These are phyloP conservation scores for Paxillus involutus DNA, from an alignment of 768 basidiomycete genomes.

Conservation along the genomic window DNA sequence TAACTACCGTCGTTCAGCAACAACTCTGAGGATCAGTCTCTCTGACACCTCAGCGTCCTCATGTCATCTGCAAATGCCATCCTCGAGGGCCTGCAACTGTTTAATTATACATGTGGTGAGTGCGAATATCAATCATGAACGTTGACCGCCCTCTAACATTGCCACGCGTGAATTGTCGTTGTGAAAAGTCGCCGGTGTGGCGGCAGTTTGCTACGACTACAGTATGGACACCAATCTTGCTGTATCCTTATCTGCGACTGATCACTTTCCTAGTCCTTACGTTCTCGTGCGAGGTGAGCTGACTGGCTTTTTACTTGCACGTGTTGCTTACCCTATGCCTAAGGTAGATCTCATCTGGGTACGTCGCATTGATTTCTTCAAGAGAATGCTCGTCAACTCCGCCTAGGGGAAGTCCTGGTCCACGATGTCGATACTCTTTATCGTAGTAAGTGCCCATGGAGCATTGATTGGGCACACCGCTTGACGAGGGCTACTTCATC, in stretches of 20 bases:
- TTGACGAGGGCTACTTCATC: not conserved
- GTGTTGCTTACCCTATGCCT: not conserved
- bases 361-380: not conserved
- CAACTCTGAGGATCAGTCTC: too few species aligned
- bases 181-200: not conserved
- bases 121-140: not conserved
- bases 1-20: not conserved
- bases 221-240: not conserved
- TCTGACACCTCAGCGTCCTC: not conserved
- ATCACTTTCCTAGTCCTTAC: constrained; percentile 5
- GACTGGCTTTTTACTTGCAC: not conserved
- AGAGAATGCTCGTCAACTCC: not conserved
- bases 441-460: constrained; percentile 2
- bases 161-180: not conserved
- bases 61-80: not conserved
- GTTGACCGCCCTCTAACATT: not conserved
- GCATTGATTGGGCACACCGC: not conserved
- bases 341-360: constrained; percentile 16
- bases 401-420: constrained; percentile 13
- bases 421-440: constrained; percentile 6
- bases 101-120: not conserved
- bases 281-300: constrained; percentile 7
- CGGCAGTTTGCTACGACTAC: constrained; percentile 10
- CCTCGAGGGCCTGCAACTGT: not conserved
- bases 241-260: not conserved